A percentile compares a stretch with the other conserved stretches of the same genome.
These are phyloP conservation scores for Friedmanniomyces simplex DNA, from an alignment of 495 filamentous ascomycete species.

Conservation along the genomic window DNA sequence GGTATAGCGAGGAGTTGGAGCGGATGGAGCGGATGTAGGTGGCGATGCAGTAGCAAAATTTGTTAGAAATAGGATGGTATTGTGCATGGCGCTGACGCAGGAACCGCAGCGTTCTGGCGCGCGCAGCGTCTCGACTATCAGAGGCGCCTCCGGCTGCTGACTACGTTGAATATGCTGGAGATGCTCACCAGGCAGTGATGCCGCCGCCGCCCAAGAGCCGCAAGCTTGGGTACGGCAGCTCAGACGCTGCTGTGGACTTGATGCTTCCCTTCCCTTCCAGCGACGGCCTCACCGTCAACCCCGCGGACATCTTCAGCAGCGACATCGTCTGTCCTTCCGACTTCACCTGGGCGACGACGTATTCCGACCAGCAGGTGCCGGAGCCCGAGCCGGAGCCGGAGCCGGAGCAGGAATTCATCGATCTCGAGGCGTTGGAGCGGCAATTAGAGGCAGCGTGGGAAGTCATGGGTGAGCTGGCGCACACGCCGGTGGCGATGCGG, in stretches of 20 bases:
- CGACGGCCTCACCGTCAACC: neutral
- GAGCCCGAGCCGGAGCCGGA: neutral
- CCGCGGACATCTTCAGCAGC: neutral
- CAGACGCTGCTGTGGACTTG: neutral
- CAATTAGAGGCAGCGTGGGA: neutral
- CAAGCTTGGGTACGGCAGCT: neutral
- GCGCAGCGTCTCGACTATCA: neutral
- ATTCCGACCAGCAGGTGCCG: too few relatives aligned
- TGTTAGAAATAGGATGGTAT: neutral
- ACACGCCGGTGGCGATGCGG: neutral
- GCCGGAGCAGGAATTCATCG: neutral
- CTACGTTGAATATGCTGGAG: neutral
- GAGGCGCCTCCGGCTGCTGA: neutral
- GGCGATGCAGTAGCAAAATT: neutral
- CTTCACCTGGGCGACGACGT: neutral
- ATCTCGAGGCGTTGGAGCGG: neutral
- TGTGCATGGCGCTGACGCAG: neutral
- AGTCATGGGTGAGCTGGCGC: neutral
- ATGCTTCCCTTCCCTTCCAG: neutral
- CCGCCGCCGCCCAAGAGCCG: neutral
- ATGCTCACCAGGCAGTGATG: neutral
- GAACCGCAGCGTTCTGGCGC: neutral
- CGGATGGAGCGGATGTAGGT: neutral
- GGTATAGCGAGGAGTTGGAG: conserved; percentile 2
- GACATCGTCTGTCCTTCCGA: neutral